Evolutionary conservation across 129 eudicot species (phyloP), one percentile per base, ranked within the genome.

Genomic region (Solidago caesia): DNA sequence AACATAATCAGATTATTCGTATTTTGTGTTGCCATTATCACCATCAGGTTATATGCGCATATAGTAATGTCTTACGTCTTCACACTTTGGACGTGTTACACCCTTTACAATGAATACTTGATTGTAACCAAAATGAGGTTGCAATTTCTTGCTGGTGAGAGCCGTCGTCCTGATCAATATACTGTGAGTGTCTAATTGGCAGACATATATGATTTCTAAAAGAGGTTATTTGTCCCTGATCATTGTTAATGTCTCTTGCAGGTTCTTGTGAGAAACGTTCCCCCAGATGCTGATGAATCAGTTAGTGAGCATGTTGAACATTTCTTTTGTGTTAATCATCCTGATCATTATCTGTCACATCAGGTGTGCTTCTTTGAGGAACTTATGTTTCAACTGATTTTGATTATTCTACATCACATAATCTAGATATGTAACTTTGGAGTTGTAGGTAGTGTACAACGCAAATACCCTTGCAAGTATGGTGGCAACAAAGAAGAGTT

Each of bases 211-310:
- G n/a, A 48, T 75, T 14, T 47, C 0, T 39, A 25, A 64, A 48
- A 16, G 4, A 47, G 51, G 42, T 25, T 13, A 53, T 14, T 6
- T 6, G 51, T 15, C 43, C 27, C 52, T 79, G 42, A 72, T 72
- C 2, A 8, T 26, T 64, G 52, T 64, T 56, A 65, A 45, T 78
- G 80, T 43, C 44, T 69, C 51, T 29, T 83, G 74, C 85, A 93
- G 98, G 98, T 93, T 67, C 96, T 93, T 80, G 97, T 93, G 63
- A 88, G 92, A 79, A 90, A 90, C 82, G 92, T 93, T 68, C 98
- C 98, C 48, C 93, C 96, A 7, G 97, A 90, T 82, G 84, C 84
- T 44, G 97, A 93, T 78, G 97, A 93, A 85, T 90, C 98, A 65
- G 88, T 93, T 53, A 85, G 91, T 59, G 88, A 88, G 83, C 98